Evolutionary conservation across 2,329 filamentous ascomycete genomes (phyloP).

Genomic region (Nothophaeocryptopus gaeumannii): DNA sequence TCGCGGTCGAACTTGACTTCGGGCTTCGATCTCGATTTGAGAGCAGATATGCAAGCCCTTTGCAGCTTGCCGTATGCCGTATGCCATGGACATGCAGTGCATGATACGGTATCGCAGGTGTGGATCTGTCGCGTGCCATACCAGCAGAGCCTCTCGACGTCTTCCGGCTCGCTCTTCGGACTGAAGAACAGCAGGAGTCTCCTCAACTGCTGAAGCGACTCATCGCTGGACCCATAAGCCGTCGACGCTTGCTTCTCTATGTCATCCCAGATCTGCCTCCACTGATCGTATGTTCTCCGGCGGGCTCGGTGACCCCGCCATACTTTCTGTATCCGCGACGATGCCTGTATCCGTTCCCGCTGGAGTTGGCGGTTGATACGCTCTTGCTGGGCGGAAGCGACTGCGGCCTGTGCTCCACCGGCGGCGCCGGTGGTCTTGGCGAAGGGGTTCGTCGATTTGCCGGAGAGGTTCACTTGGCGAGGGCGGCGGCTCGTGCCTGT

Average conservation of each 20-base stretch:
- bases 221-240: constrained; percentile 39
- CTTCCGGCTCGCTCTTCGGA: constrained; percentile 35
- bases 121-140: constrained; percentile 41
- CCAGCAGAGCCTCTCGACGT: constrained; percentile 41
- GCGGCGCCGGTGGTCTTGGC: constrained; percentile 44
- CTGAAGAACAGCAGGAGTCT: constrained; percentile 46
- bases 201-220: constrained; percentile 42
- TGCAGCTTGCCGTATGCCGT: constrained; percentile 43
- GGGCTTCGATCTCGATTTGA: constrained; percentile 19
- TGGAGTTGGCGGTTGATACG: constrained; percentile 77
- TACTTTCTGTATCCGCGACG: constrained; percentile 68
- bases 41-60: constrained; percentile 34
- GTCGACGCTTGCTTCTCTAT: constrained; percentile 38
- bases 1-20: constrained; percentile 23
- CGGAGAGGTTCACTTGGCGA: constrained; percentile 91
- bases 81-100: constrained; percentile 38
- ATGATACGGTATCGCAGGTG: constrained; percentile 24
- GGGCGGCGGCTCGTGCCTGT: constrained; percentile 80
- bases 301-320: constrained; percentile 77
- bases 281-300: constrained; percentile 54
- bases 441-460: constrained; percentile 74
- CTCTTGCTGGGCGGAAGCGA: constrained; percentile 84
- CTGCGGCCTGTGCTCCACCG: constrained; percentile 65
- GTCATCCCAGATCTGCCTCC: constrained; percentile 62
- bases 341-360: constrained; percentile 71